Evolutionary conservation across 495 filamentous ascomycete genomes (phyloP), one percentile per base, ranked within the genome.

Genomic region (Oleoguttula mirabilis): DNA sequence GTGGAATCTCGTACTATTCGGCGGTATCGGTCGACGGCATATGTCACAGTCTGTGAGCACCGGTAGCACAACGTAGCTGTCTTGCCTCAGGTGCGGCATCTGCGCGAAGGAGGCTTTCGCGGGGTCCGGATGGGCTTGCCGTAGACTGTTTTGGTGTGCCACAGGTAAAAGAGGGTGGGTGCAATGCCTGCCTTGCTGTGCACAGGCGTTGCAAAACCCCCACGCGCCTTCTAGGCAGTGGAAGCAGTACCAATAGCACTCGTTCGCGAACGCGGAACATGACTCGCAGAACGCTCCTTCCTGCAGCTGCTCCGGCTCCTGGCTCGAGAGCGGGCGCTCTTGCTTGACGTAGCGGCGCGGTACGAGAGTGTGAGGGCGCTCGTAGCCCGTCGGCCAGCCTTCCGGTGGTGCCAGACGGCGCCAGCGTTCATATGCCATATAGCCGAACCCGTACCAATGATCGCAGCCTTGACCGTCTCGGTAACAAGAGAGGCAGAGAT

Each of bases 171-270:
- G 63, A 0, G 77, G 64, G 54, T 94, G 87, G 0, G 76, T 82
- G 62, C 87, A 94, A 49, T 74, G 77, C 32, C 67, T 67, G 10
- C 78, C 82, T 58, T 75, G 75, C 33, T 83, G 84, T 21, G 93
- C 83, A 55, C 87, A 94, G 42, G 61, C 55, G 45, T 80, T 79
- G 62, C 87, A 94, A 53, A 83, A 94, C 0, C 87, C 87, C 87
- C 86, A 94, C 53, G 87, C 85, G 20, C 82, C 86, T 40, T 88
- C 79, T 52, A 93, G 92, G 61, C 87, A 94, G 27, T 66, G 50
- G 41, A 75, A 73, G 59, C 87, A 94, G 44, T 79, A 73, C 86
- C 85, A 94, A 56, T 79, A 86, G 56, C 80, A 84, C 17, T 77
- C 70, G 45, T 90, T 84, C 0, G 83, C 67, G 59, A 72, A 77